Conservation (phyloP, 805 yeast genomes). For the Starmerella floris region DNA sequence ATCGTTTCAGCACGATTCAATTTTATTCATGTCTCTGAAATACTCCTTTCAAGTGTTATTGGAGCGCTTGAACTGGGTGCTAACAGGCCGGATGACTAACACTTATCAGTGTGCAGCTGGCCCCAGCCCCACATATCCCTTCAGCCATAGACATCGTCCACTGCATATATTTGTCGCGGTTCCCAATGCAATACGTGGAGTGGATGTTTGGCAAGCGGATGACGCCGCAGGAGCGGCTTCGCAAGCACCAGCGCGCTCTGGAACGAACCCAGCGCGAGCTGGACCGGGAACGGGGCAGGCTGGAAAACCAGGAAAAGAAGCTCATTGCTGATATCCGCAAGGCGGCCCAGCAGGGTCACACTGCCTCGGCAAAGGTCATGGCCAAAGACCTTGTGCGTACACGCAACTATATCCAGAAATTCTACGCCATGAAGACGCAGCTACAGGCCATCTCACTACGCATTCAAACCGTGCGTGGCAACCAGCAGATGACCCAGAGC, state of each 20-base stretch:
- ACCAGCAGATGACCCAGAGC: conserved; percentile 87
- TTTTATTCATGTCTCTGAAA: too few relatives aligned
- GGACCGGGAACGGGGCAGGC: conserved; percentile 70
- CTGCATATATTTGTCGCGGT: not conserved
- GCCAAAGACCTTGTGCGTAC: conserved; percentile 92
- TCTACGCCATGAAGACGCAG: conserved; percentile 87
- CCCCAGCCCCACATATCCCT: too few relatives aligned
- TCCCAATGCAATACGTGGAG: conserved; percentile 52
- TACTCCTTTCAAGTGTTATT: too few relatives aligned
- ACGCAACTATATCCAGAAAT: conserved; percentile 66
- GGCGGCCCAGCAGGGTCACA: conserved; percentile 80
- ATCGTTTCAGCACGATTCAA: too few relatives aligned
- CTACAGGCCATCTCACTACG: conserved; percentile 86
- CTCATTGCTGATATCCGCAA: conserved; percentile 74
- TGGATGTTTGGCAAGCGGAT: conserved; percentile 92
- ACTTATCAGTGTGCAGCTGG: too few relatives aligned
- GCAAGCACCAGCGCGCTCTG: conserved; percentile 89
- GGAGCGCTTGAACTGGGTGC: too few relatives aligned
- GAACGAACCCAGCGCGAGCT: conserved; percentile 91
- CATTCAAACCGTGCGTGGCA: conserved; percentile 81
- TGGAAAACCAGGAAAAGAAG: conserved; percentile 87
- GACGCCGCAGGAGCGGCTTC: conserved; percentile 88
- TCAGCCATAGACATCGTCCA: too few relatives aligned
- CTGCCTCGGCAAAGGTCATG: conserved; percentile 81
- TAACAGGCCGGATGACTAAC: too few relatives aligned